phyloP scores from a whole-genome alignment of 148 eudicot species.

The Camellia lanceoleosa region DNA sequence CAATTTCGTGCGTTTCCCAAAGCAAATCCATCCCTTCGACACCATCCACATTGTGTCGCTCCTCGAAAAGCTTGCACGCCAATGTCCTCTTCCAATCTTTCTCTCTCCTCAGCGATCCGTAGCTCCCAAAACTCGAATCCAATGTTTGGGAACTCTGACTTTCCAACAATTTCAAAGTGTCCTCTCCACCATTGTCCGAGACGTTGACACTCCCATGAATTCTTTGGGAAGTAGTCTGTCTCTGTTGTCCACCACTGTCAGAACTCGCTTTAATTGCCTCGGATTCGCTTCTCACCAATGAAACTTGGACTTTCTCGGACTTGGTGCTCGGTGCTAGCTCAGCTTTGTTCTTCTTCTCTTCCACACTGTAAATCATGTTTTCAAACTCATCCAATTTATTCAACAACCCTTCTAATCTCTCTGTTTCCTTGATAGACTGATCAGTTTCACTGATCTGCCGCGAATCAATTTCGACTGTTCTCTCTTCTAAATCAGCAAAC shows the following conservation, averaged over 20 bases:
- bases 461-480: background rate
- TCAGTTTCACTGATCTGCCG: background rate
- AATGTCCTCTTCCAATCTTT: constrained; percentile 80
- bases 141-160: background rate
- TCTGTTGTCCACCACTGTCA: background rate
- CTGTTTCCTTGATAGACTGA: constrained; percentile 14
- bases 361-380: constrained; percentile 20
- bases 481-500: background rate
- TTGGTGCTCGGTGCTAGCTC: constrained; percentile 15
- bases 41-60: constrained; percentile 43
- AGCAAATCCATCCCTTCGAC: constrained; percentile 72
- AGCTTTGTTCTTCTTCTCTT: constrained; percentile 34
- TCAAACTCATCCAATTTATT: constrained; percentile 32
- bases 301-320: constrained; percentile 25
- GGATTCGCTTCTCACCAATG: constrained; percentile 28
- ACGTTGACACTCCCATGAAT: background rate
- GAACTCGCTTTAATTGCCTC: constrained; percentile 11
- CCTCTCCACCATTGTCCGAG: constrained; percentile 11
- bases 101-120: constrained; percentile 67
- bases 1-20: constrained; percentile 72
- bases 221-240: background rate
- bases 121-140: constrained; percentile 32
- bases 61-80: constrained; percentile 78
- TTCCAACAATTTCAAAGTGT: background rate
- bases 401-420: constrained; percentile 21